Conservation (phyloP, 2,329 filamentous ascomycete species). For the Ascocoryne sarcoides region DNA sequence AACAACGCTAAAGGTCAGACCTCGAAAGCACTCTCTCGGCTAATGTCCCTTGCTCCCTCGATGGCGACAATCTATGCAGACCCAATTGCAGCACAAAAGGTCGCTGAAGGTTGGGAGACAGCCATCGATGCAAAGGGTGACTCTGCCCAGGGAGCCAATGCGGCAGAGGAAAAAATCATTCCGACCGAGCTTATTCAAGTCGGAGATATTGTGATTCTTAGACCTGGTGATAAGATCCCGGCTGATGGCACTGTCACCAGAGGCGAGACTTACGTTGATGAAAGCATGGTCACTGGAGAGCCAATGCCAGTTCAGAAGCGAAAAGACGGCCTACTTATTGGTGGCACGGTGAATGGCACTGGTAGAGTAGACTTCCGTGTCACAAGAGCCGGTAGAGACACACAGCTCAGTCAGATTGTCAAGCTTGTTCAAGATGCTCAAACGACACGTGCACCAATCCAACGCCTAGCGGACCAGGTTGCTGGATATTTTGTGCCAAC, state of each 20-base stretch:
- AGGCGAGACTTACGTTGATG: constrained; percentile 89
- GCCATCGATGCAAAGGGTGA: constrained; percentile 35
- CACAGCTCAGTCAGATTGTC: constrained; percentile 95
- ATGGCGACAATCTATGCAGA: constrained; percentile 97
- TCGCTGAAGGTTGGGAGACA: constrained; percentile 67
- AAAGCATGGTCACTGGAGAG: constrained; percentile 98
- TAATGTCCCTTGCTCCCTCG: constrained; percentile 93
- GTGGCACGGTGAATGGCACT: constrained; percentile 90
- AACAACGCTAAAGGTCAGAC: constrained; percentile 95
- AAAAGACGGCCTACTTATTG: constrained; percentile 71
- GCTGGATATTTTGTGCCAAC: constrained; percentile 90
- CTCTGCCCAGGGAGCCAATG: constrained; percentile 41
- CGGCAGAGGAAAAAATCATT: constrained; percentile 75
- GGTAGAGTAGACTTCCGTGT: constrained; percentile 89
- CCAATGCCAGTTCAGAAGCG: constrained; percentile 90
- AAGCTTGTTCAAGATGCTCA: constrained; percentile 97
- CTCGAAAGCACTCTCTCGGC: constrained; percentile 79
- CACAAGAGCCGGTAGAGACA: constrained; percentile 85
- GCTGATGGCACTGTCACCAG: constrained; percentile 81
- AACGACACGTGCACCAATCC: constrained; percentile 87
- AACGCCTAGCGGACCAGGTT: constrained; percentile 81
- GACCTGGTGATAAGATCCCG: constrained; percentile 92
- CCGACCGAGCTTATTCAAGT: constrained; percentile 92
- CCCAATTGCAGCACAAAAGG: constrained; percentile 86
- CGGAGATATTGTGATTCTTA: constrained; percentile 84